Evolutionary conservation across 352 stramenopile species (phyloP), one percentile per base, ranked within the genome.

Genomic region (Globisporangium sylvaticum): DNA sequence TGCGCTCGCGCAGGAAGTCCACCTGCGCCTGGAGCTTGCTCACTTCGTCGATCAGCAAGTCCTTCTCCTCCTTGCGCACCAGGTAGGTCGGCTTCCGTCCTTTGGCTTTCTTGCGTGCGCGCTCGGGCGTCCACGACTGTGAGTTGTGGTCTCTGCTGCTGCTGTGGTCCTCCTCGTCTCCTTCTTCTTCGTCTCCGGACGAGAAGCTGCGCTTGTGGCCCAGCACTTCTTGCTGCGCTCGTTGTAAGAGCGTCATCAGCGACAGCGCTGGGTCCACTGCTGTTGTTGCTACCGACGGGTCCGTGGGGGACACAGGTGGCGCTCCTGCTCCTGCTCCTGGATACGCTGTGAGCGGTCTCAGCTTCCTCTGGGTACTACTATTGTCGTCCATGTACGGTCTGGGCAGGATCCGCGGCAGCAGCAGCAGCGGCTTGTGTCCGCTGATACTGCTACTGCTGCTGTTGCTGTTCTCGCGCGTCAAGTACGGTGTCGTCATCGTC

Each of bases 11-110:
- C 24, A 85, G 69, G 25, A 72, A 80, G 9, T 77, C 65, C 20
- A 85, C 55, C 34, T 85, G 76, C 9, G 71, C 66, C 46, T 83
- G 56, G 1, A 85, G 67, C 54, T 74, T 74, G 15, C 69, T 58
- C 32, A 85, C 76, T 66, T 85, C 64, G n/a, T 67, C 59, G 15
- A 68, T 65, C 50, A 85, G 54, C 56, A 77, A 50, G 27, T 74
- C 71, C 46, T 79, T 79, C 76, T 85, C 78, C 60, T 82, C 77
- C 66, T 84, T 84, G 24, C 77, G 70, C 18, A 82, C 71, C 37
- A 84, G 68, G 46, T 84, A 84, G 53, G 77, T 84, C 8, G 77
- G 77, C 29, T 84, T 84, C 18, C 77, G 75, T 32, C 65, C 59
- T 25, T 71, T 78, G 46, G 63, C 34, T 37, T 73, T 73, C 57